Percentiles rank a stretch among this genome's conserved stretches.
Conservation (phyloP, 1,284 basidiomycete genomes). For the Microbotryum intermedium region DNA sequence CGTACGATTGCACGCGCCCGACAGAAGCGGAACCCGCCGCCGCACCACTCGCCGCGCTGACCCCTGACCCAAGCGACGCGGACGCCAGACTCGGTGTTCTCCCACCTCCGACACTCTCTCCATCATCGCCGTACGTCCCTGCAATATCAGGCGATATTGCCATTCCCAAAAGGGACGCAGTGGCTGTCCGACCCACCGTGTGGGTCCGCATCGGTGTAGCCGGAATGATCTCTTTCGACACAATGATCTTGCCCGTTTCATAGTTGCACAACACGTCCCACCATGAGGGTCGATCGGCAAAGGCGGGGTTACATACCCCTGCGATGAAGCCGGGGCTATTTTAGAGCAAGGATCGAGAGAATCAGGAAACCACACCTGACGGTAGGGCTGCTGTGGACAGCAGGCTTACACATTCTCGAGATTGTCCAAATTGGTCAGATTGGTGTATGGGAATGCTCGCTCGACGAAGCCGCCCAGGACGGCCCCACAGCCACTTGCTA, state of each 20-base stretch:
- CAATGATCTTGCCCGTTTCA: constrained; percentile 70
- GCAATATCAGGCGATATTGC: too few relatives aligned
- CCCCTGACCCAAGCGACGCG: too few relatives aligned
- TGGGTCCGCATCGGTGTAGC: constrained; percentile 12
- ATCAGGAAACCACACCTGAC: not conserved
- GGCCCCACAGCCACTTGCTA: constrained; percentile 80
- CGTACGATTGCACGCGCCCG: constrained; percentile 49
- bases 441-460: constrained; percentile 87
- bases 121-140: too few relatives aligned
- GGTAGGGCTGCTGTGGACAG: not conserved
- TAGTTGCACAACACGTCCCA: constrained; percentile 94
- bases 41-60: too few relatives aligned
- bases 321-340: constrained; percentile 82
- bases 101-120: too few relatives aligned
- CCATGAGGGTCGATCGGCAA: constrained; percentile 63
- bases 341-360: not conserved
- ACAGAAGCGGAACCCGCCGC: too few relatives aligned
- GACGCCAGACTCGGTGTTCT: too few relatives aligned
- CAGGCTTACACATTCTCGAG: constrained; percentile 70
- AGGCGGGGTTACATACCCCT: constrained; percentile 92
- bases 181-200: too few relatives aligned
- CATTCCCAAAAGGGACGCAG: too few relatives aligned
- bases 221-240: constrained; percentile 68
- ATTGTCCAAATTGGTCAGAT: constrained; percentile 76
- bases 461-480: constrained; percentile 78